phyloP scores from a whole-genome alignment of 2,329 filamentous ascomycete species.

The Diaporthe amygdali region DNA sequence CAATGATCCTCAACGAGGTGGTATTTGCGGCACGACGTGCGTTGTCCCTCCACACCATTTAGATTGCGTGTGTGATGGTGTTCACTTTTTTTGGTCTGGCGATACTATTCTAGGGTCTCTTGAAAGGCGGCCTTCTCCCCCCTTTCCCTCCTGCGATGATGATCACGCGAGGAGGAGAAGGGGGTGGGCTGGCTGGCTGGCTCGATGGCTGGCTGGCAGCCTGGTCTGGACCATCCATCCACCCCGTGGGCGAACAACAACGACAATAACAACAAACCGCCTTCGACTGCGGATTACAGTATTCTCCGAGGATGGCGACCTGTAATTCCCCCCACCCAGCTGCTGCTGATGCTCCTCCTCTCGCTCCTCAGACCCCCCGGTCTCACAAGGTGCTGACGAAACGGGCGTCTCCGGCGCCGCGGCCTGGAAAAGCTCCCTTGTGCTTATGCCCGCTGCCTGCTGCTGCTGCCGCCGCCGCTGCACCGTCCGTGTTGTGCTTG shows the following conservation, averaged over 20 bases:
- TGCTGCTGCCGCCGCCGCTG: not conserved
- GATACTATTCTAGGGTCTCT: constrained; percentile 11
- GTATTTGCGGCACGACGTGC: constrained; percentile 20
- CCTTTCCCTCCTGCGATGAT: not conserved
- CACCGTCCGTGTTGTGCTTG: constrained; percentile 25
- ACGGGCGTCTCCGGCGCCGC: not conserved
- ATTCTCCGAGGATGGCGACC: constrained; percentile 13
- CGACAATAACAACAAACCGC: not conserved
- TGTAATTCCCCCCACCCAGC: not conserved
- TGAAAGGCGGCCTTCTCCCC: constrained; percentile 2
- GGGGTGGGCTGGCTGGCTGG: not conserved
- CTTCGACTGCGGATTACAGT: not conserved
- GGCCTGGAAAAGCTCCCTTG: constrained; percentile 8
- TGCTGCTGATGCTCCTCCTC: not conserved
- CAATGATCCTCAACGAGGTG: constrained; percentile 17
- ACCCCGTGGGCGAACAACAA: not conserved
- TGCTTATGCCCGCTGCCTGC: constrained; percentile 10
- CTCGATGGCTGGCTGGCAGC: constrained; percentile 11
- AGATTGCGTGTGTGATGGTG: not conserved
- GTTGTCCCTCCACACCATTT: constrained; percentile 20
- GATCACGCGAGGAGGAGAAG: constrained; percentile 5
- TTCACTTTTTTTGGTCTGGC: constrained; percentile 3
- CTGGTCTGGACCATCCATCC: not conserved
- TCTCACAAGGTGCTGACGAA: constrained; percentile 14
- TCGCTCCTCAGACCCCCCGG: not conserved